Base-by-base conservation (phyloP, 192 early-diverging fungal species). In the Podila clonocystis region DNA sequence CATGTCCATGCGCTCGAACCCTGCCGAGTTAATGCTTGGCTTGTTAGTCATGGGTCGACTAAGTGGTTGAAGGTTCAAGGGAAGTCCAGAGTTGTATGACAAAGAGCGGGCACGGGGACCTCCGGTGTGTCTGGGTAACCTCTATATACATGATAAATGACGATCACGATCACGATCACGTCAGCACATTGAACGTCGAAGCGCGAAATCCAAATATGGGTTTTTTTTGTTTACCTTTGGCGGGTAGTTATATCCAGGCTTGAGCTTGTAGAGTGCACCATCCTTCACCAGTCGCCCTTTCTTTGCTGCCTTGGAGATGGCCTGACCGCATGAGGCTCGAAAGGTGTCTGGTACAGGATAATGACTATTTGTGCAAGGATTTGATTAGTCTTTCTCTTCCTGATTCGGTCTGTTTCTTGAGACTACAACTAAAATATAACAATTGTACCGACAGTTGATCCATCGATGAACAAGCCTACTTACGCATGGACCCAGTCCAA, bases 401-500 rank as follows among this genome's bases (percentile, higher is more conserved):
- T 36, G 9, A 36, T 36, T 36, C 34, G 9, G 1, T 45, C 2
- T 45, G 3, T 45, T 45, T 45, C 3, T 45, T 38, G 13, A 15
- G 15, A 45, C 13, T 45, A 9, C 9, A 45, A 45, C 41, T 15
- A 45, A 45, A 15, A 45, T 17, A 45, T 45, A 17, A 45, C 11
- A 45, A 13, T 3, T 55, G 50, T 11, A 34, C 1, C 20, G 12
- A 59, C 31, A 58, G 24, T 38, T 9, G 24, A 34, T 60, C 33
- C 62, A 30, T 22, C 49, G 60, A 41, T 34, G 4, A 29, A 29
- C 9, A 24, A 60, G 15, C 24, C 5, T 26, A 62, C 48, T 71
- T 84, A 87, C 84, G 55, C 83, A 58, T 83, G 74, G 52, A 87
- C 84, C 83, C 83, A 85, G 29, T 87, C 86, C 41, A 83, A 75